Conservation (phyloP, 2,329 filamentous ascomycete species). For the Trichoderma arundinaceum region DNA sequence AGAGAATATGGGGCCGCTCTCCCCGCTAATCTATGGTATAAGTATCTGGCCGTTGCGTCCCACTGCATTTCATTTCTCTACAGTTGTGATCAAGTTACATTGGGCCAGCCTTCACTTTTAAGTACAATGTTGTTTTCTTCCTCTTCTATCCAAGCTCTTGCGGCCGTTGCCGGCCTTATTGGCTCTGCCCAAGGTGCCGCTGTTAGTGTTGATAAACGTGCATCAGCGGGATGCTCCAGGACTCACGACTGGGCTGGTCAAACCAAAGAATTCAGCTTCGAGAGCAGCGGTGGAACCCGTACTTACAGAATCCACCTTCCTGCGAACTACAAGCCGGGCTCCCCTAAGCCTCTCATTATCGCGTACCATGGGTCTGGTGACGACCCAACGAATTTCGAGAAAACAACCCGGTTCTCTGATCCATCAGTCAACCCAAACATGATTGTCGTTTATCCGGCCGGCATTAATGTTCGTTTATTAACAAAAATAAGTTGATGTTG, state of each 20-base stretch:
- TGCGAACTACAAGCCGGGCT: conserved; percentile 42
- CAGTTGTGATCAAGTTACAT: not conserved
- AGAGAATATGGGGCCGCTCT: not conserved
- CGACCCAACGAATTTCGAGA: conserved; percentile 44
- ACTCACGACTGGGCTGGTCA: conserved; percentile 36
- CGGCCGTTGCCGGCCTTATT: not conserved
- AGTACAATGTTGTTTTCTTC: not conserved
- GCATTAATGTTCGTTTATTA: conserved; percentile 42
- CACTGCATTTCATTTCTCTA: not conserved
- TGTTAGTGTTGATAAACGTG: not conserved
- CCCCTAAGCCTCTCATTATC: conserved; percentile 50
- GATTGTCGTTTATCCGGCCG: conserved; percentile 54
- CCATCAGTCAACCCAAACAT: conserved; percentile 45
- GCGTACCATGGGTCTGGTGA: conserved; percentile 54
- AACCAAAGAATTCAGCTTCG: conserved; percentile 35
- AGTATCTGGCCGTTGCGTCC: not conserved
- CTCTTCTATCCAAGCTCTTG: not conserved
- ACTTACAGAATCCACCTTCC: conserved; percentile 37
- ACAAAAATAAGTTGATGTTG: not conserved
- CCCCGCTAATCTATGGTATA: not conserved
- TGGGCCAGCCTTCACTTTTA: not conserved
- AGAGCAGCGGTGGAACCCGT: conserved; percentile 35
- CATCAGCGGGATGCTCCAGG: conserved; percentile 34
- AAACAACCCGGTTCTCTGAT: conserved; percentile 46
- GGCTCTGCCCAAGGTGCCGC: not conserved